Conservation (phyloP, 23 red algal genomes). For the Agarophyton chilense region DNA sequence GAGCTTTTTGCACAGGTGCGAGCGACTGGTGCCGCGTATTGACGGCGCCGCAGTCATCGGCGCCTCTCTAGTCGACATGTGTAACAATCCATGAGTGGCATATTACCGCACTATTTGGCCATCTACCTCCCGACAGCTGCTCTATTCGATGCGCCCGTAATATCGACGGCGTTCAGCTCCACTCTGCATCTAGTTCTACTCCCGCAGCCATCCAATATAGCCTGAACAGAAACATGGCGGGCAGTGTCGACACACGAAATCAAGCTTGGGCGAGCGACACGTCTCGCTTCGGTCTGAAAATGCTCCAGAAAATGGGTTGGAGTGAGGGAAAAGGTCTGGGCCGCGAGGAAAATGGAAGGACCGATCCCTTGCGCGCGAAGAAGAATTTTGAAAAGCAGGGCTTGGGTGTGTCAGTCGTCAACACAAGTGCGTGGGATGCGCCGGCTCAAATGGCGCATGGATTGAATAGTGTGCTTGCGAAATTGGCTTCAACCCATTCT, state of each 20-base stretch:
- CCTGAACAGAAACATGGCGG: conserved; percentile 15
- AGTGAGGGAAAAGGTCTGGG: conserved; percentile 84
- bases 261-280: conserved; percentile 58
- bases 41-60: too few relatives aligned
- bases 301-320: conserved; percentile 86
- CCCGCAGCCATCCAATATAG: too few relatives aligned
- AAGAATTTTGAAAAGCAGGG: conserved; percentile 59
- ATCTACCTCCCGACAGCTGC: too few relatives aligned
- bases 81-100: too few relatives aligned
- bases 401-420: conserved; percentile 18
- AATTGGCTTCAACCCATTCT: conserved; percentile 2
- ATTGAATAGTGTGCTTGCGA: conserved; percentile 48
- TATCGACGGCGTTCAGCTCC: too few relatives aligned
- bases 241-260: conserved; percentile 48
- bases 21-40: too few relatives aligned
- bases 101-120: too few relatives aligned
- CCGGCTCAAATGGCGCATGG: conserved; percentile 47
- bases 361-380: conserved; percentile 35
- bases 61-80: too few relatives aligned
- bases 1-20: too few relatives aligned
- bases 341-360: conserved; percentile 50
- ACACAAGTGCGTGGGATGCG: conserved; percentile 33
- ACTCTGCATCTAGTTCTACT: too few relatives aligned
- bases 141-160: too few relatives aligned
- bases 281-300: conserved; percentile 52